Base-by-base conservation (phyloP, 1,284 basidiomycete species). In the Neotropicomus parvogracilis region DNA sequence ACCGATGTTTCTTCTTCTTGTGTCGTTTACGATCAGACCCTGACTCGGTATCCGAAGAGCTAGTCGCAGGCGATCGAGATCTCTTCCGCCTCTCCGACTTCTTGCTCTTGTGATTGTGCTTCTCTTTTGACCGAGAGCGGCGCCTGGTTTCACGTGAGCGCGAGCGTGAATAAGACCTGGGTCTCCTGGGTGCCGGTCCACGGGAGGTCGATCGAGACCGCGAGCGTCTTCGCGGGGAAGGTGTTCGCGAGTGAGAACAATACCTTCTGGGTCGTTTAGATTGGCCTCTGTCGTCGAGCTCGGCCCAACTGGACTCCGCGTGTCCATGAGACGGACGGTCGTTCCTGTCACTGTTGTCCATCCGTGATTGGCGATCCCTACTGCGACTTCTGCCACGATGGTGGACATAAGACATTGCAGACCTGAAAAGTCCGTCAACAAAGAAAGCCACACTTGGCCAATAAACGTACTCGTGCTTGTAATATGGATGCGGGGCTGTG, bases 1-100 rank as follows among this genome's bases (percentile, higher is more conserved):
- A 75, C 62, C 65, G 60, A 48, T 64, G 66, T 50, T 74, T 76
- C 55, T 74, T 78, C 59, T 74, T 75, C 58, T 70, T 75, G 27
- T 67, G 69, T 43, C 67, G 68, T 58, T 66, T 73, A 35, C 57
- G 68, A 57, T 62, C 70, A 57, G 65, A 60, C 46, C 69, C 69
- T 39, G 70, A 69, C 20, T 60, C 60, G 3, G 68, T 66, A 51
- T 62, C 63, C 4, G 52, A 56, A 5, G 70, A 66, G 31, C 64
- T 61, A 10, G 46, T 57, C 32, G 73, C 70, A 32, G 63, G 64
- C 17, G 74, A 74, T 38, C 72, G 65, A 37, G 75, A 74, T 41
- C 69, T 62, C 34, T 63, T 68, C 27, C 49, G 66, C 55, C 53
- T 68, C 48, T 52, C 61, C 13, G 39, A 20, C 55, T 53, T 65